phyloP scores from a whole-genome alignment of 495 filamentous ascomycete genomes.

The Penicillium fimorum region DNA sequence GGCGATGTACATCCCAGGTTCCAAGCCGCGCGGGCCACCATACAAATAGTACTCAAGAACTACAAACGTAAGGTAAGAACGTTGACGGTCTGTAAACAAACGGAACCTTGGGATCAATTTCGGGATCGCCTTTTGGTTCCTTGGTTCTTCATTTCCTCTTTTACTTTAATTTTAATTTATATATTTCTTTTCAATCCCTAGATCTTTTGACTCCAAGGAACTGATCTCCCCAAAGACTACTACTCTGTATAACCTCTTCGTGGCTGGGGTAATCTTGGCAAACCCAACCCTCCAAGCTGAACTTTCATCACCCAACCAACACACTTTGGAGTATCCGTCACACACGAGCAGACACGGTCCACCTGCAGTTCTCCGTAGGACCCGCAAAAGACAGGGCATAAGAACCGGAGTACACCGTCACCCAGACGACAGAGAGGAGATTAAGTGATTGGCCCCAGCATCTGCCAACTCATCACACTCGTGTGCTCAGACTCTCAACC shows the following conservation, averaged over 20 bases:
- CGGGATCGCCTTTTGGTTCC: slow-evolving; percentile 20
- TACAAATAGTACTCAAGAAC: slow-evolving; percentile 12
- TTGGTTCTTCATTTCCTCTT: slow-evolving; percentile 6
- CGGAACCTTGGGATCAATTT: slow-evolving; percentile 18
- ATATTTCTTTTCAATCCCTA: too few species aligned
- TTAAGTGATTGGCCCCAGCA: slow-evolving; percentile 23
- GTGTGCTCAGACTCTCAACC: slow-evolving; percentile 11
- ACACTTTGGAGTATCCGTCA: slow-evolving; percentile 10
- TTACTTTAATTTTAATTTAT: not conserved
- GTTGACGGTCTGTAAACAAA: slow-evolving; percentile 11
- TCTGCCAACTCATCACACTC: slow-evolving; percentile 36
- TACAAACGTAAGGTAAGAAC: not conserved
- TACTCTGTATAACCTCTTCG: not conserved
- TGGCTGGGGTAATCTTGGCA: not conserved
- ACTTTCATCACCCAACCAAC: not conserved
- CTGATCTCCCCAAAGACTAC: not conserved
- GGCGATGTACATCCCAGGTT: slow-evolving; percentile 11
- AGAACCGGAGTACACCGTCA: slow-evolving; percentile 16
- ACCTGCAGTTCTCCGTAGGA: slow-evolving; percentile 18
- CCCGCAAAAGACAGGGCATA: slow-evolving; percentile 13
- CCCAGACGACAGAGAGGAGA: slow-evolving; percentile 25
- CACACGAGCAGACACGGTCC: slow-evolving; percentile 17
- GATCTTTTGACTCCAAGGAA: not conserved
- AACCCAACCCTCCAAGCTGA: not conserved
- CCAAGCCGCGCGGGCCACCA: not conserved